A percentile compares a stretch with the other conserved stretches of the same genome.
Conservation (phyloP, 1,284 basidiomycete species). For the Ganoderma multipileum region DNA sequence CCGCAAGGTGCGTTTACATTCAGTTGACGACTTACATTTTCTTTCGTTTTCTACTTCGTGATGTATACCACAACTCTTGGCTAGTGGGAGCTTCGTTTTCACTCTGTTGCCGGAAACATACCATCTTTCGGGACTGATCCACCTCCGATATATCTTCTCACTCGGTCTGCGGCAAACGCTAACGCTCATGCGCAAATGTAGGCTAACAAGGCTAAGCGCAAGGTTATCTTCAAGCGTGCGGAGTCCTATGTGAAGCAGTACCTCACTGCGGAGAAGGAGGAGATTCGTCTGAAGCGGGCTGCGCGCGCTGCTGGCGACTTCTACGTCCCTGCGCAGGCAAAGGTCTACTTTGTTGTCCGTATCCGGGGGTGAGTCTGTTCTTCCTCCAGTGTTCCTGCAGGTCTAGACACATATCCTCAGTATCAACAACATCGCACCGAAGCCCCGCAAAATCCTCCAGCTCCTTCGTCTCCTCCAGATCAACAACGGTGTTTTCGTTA, state of each 20-base stretch:
- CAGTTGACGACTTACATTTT: constrained; percentile 10
- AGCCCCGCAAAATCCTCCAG: constrained; percentile 99
- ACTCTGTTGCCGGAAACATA: constrained; percentile 86
- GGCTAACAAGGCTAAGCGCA: constrained; percentile 92
- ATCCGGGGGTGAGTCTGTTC: constrained; percentile 82
- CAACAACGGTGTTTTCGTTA: constrained; percentile 99
- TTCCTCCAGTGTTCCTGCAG: not conserved
- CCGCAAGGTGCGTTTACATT: constrained; percentile 80
- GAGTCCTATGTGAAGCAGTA: constrained; percentile 99
- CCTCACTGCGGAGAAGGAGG: constrained; percentile 91
- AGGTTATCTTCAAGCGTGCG: constrained; percentile 99
- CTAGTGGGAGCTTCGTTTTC: constrained; percentile 62
- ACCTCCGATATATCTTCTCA: not conserved
- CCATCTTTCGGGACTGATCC: constrained; percentile 98
- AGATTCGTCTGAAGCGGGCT: constrained; percentile 93
- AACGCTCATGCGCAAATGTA: constrained; percentile 48
- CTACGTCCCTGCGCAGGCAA: constrained; percentile 96
- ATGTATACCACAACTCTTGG: constrained; percentile 86
- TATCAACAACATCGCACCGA: constrained; percentile 99
- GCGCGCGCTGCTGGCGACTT: constrained; percentile 95
- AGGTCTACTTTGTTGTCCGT: constrained; percentile 98
- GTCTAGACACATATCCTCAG: constrained; percentile 47
- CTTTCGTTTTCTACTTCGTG: constrained; percentile 52
- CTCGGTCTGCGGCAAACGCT: constrained; percentile 14
- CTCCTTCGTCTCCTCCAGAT: constrained; percentile 98